Percentiles rank a stretch among this genome's conserved stretches.
Conservation (phyloP, 2,329 filamentous ascomycete genomes). For the Calcarisporium arbuscula region DNA sequence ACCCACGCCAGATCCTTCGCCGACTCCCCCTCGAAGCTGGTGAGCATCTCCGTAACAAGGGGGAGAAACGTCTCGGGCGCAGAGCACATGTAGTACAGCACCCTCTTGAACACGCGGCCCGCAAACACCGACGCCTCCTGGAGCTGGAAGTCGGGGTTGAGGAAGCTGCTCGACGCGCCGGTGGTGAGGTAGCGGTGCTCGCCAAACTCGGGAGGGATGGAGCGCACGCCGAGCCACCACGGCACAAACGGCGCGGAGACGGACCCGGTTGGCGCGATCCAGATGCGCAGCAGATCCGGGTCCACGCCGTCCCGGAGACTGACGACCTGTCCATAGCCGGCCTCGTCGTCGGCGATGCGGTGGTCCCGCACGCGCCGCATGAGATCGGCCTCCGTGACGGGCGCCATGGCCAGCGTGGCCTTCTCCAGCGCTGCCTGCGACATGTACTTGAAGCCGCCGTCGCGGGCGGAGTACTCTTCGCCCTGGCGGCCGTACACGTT, state of each 20-base stretch:
- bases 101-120: slow-evolving; percentile 20
- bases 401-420: slow-evolving; percentile 31
- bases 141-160: slow-evolving; percentile 18
- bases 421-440: slow-evolving; percentile 18
- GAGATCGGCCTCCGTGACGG: slow-evolving; percentile 42
- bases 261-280: slow-evolving; percentile 19
- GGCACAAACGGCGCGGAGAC: slow-evolving; percentile 20
- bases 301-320: slow-evolving; percentile 14
- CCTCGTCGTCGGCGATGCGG: slow-evolving; percentile 20
- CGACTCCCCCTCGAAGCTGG: slow-evolving; percentile 17
- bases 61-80: slow-evolving; percentile 15
- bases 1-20: slow-evolving; percentile 14
- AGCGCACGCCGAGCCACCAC: slow-evolving; percentile 20
- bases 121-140: slow-evolving; percentile 20
- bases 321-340: slow-evolving; percentile 21
- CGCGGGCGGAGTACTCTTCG: slow-evolving; percentile 14
- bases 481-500: slow-evolving; percentile 17
- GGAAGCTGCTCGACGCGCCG: slow-evolving; percentile 18
- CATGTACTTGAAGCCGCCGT: slow-evolving; percentile 24
- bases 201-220: slow-evolving; percentile 18
- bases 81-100: slow-evolving; percentile 22
- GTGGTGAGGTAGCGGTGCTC: slow-evolving; percentile 21
- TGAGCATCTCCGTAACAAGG: slow-evolving; percentile 17
- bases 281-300: slow-evolving; percentile 17
- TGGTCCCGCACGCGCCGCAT: slow-evolving; percentile 27